Conservation (phyloP, 2,329 filamentous ascomycete species). For the Knoxdaviesia proteae region DNA sequence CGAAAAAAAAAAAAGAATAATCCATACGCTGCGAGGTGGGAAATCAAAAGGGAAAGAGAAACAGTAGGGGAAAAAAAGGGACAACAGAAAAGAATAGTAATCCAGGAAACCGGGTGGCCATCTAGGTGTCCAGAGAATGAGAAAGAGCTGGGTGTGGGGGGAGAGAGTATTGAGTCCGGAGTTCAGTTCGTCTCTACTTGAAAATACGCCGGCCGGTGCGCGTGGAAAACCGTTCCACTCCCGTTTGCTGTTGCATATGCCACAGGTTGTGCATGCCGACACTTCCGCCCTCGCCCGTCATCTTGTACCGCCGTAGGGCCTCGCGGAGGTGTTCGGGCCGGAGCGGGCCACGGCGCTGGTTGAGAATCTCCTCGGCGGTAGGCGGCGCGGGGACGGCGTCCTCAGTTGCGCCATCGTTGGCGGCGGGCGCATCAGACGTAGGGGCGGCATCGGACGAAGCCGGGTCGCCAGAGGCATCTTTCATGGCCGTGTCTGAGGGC, state of each 20-base stretch:
- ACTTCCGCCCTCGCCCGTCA: slow-evolving; percentile 39
- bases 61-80: no score
- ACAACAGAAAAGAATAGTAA: background rate
- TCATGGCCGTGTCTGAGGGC: slow-evolving; percentile 1
- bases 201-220: slow-evolving; percentile 32
- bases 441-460: no score
- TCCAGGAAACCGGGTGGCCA: background rate
- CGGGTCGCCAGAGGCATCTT: no score
- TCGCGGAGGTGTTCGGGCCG: slow-evolving; percentile 58
- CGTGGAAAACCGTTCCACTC: slow-evolving; percentile 36
- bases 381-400: no score
- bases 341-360: slow-evolving; percentile 31
- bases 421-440: no score
- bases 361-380: no score
- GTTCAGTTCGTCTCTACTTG: slow-evolving; percentile 14
- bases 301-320: slow-evolving; percentile 47
- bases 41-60: no score
- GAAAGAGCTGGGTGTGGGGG: no score
- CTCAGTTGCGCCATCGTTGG: no score
- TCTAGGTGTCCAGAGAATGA: background rate
- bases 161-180: no score
- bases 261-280: slow-evolving; percentile 38
- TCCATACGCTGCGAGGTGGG: no score
- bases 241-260: slow-evolving; percentile 38
- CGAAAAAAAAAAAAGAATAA: no score